Percentiles rank a stretch among this genome's conserved stretches.
Conservation (phyloP, 441 rosid genomes). For the Euphorbia corollata region DNA sequence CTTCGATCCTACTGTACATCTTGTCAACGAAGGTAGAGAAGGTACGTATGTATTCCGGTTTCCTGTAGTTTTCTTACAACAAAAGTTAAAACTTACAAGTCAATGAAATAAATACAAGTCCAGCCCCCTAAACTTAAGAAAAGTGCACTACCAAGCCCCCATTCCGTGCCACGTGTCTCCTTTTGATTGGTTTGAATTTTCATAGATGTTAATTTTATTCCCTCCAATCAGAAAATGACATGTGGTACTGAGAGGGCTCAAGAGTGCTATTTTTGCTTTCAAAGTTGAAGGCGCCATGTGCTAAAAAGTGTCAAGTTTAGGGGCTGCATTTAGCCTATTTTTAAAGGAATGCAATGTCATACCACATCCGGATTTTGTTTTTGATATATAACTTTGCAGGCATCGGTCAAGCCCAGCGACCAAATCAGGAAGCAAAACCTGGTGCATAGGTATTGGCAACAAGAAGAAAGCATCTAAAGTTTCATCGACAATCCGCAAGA, state of each 20-base stretch:
- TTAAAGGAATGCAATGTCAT: slow-evolving; percentile 15
- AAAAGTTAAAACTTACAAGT: background rate
- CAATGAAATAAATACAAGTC: too few relatives aligned
- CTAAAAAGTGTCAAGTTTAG: too few relatives aligned
- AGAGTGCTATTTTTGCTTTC: too few relatives aligned
- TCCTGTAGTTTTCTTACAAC: slow-evolving; percentile 48
- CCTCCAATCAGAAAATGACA: too few relatives aligned
- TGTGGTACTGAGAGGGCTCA: too few relatives aligned
- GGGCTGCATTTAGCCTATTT: background rate
- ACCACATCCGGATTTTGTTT: slow-evolving; percentile 95
- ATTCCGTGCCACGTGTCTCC: too few relatives aligned
- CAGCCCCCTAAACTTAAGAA: too few relatives aligned
- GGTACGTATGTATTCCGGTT: slow-evolving; percentile 60
- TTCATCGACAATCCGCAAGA: slow-evolving; percentile 70
- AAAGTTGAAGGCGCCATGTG: too few relatives aligned
- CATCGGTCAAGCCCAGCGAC: slow-evolving; percentile 72
- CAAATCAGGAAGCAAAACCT: slow-evolving; percentile 72
- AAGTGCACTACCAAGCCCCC: too few relatives aligned
- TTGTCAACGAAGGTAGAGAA: slow-evolving; percentile 81
- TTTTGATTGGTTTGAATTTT: too few relatives aligned
- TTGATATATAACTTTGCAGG: slow-evolving; percentile 63
- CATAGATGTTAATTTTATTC: too few relatives aligned
- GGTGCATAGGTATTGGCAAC: slow-evolving; percentile 92
- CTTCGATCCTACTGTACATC: slow-evolving; percentile 69
- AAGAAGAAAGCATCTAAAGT: slow-evolving; percentile 81